Evolutionary conservation across 177 flowering plant genomes (phyloP).

Genomic region (Telopea speciosissima): DNA sequence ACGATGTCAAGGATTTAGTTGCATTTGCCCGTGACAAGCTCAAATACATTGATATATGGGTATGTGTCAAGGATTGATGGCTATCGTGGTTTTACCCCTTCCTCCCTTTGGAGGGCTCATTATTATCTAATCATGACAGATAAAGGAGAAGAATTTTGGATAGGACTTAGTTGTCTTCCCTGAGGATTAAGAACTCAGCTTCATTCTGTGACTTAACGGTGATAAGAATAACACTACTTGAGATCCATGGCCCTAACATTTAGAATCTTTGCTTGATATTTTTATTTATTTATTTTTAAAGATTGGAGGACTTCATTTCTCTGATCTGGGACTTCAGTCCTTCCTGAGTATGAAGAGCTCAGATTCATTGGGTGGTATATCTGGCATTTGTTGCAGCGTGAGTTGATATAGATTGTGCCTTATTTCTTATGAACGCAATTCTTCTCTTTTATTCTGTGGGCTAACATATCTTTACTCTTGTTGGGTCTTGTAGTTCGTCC

Average conservation of each 20-base stretch:
- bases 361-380: not conserved
- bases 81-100: not conserved
- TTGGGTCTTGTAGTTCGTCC: not conserved
- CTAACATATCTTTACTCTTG: not conserved
- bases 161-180: not conserved
- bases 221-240: not conserved
- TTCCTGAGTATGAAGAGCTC: not conserved
- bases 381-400: not conserved
- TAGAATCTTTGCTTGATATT: too few relatives aligned
- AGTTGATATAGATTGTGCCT: too few relatives aligned
- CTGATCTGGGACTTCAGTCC: not conserved
- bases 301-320: too few relatives aligned
- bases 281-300: too few relatives aligned
- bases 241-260: too few relatives aligned
- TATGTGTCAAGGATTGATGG: conserved; percentile 25
- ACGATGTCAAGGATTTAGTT: conserved; percentile 71
- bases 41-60: conserved; percentile 84
- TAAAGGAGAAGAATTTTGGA: not conserved
- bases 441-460: not conserved
- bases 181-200: not conserved
- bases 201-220: not conserved
- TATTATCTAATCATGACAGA: not conserved
- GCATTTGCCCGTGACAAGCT: conserved; percentile 56
- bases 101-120: not conserved
- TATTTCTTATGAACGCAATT: not conserved